phyloP scores from a whole-genome alignment of 139 green algal species.

The Closterium sp. region DNA sequence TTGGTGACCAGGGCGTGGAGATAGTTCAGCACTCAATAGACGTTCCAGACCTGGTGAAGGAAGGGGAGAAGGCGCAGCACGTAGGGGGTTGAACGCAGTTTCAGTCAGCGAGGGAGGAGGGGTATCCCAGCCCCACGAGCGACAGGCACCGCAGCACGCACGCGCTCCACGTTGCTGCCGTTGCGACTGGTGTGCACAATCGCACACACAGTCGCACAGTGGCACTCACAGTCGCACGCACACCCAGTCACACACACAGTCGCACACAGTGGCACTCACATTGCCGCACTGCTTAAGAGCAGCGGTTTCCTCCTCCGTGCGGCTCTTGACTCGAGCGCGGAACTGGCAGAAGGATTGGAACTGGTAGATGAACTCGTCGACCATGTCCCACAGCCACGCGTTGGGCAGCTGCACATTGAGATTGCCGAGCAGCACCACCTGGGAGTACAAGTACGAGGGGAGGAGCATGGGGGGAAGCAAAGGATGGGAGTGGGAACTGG shows the following conservation, averaged over 20 bases:
- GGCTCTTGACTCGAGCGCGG: conserved; percentile 67
- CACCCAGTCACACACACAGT: not conserved
- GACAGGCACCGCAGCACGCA: too few relatives aligned
- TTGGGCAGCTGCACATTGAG: conserved; percentile 98
- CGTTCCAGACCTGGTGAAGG: conserved; percentile 69
- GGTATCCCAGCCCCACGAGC: conserved; percentile 99
- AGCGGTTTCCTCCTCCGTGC: conserved; percentile 75
- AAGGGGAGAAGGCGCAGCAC: not conserved
- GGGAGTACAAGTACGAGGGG: not conserved
- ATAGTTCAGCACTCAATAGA: conserved; percentile 77
- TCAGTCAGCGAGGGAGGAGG: too few relatives aligned
- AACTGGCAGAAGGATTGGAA: conserved; percentile 89
- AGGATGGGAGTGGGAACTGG: conserved; percentile 64
- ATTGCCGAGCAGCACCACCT: conserved; percentile 84
- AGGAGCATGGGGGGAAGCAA: conserved; percentile 52
- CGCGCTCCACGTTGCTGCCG: conserved; percentile 89
- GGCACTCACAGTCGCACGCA: not conserved
- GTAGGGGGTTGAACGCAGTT: too few relatives aligned
- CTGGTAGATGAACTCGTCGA: conserved; percentile 99
- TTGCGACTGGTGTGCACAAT: conserved; percentile 35
- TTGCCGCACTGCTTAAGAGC: conserved; percentile 70
- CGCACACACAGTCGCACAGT: conserved; percentile 53
- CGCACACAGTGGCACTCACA: conserved; percentile 55
- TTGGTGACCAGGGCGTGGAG: conserved; percentile 86
- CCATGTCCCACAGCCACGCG: conserved; percentile 98